A percentile compares a stretch with the other conserved stretches of the same genome.
Evolutionary conservation across 1,139 yeast genomes (phyloP).

Genomic region (Scheffersomyces segobiensis): DNA sequence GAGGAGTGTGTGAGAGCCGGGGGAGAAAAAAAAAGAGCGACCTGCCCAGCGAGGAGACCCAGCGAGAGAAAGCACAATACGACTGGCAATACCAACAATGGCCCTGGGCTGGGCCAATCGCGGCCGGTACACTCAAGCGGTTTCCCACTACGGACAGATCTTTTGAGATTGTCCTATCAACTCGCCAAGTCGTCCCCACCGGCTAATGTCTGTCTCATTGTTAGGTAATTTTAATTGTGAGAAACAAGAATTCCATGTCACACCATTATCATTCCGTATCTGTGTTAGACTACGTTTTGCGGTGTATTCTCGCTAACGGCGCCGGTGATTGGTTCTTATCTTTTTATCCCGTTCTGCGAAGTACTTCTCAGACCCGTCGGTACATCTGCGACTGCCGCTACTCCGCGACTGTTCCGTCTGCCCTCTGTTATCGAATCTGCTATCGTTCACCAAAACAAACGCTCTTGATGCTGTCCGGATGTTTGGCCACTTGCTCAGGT

Average conservation of each 20-base stretch:
- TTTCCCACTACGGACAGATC: not conserved
- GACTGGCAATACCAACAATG: too few relatives aligned
- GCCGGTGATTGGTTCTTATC: not conserved
- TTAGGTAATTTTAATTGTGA: not conserved
- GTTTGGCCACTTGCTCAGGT: not conserved
- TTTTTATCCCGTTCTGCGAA: not conserved
- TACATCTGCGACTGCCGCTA: not conserved
- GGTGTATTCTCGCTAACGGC: not conserved
- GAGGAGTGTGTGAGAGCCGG: not conserved
- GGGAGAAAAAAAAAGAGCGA: not conserved
- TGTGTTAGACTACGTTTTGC: not conserved
- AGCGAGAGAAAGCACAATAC: too few relatives aligned
- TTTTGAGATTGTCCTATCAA: not conserved
- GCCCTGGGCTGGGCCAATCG: not conserved
- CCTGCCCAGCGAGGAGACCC: not conserved
- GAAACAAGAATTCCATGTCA: not conserved
- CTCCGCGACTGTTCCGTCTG: too few relatives aligned
- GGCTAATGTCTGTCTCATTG: not conserved
- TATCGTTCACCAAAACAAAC: too few relatives aligned
- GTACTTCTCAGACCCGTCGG: not conserved
- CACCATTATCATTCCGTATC: not conserved
- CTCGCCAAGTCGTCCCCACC: not conserved
- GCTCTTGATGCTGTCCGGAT: too few relatives aligned
- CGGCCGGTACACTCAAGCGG: not conserved
- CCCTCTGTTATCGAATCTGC: too few relatives aligned